Evolutionary conservation across 495 filamentous ascomycete species (phyloP).

Genomic region (Penicillium macrosclerotiorum): DNA sequence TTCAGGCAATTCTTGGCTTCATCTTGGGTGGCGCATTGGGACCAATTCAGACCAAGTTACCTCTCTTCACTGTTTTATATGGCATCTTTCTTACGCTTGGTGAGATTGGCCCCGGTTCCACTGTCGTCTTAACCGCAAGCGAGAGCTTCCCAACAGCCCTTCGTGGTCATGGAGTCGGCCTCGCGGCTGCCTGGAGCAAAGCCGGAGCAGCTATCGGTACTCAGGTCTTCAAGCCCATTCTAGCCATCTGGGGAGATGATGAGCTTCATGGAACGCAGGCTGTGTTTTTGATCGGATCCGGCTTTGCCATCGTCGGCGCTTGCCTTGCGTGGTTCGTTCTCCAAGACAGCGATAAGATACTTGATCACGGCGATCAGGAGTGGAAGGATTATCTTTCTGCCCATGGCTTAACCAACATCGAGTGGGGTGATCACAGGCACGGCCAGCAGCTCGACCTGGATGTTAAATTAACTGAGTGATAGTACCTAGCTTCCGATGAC

Average conservation of each 20-base stretch:
- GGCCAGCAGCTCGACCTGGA: background rate
- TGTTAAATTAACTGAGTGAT: background rate
- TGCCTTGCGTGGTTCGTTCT: slow-evolving; percentile 26
- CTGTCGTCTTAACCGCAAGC: slow-evolving; percentile 62
- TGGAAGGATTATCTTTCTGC: slow-evolving; percentile 26
- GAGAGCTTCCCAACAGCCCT: slow-evolving; percentile 73
- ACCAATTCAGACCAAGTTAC: slow-evolving; percentile 55
- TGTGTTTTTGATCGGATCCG: slow-evolving; percentile 28
- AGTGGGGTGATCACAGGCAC: slow-evolving; percentile 24
- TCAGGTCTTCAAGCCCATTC: slow-evolving; percentile 55
- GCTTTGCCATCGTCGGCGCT: slow-evolving; percentile 24
- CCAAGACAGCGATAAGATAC: slow-evolving; percentile 19
- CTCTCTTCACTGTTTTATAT: slow-evolving; percentile 67
- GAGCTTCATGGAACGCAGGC: slow-evolving; percentile 24
- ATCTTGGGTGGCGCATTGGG: slow-evolving; percentile 66
- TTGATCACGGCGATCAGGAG: slow-evolving; percentile 26
- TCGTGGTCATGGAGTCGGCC: slow-evolving; percentile 76
- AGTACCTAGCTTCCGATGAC: no score
- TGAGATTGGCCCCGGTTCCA: slow-evolving; percentile 77
- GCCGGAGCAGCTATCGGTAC: slow-evolving; percentile 81
- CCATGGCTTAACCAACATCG: slow-evolving; percentile 23
- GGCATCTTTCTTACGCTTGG: slow-evolving; percentile 71
- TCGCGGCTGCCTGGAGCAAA: slow-evolving; percentile 76
- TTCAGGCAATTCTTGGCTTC: slow-evolving; percentile 68
- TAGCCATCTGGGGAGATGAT: slow-evolving; percentile 27